These are phyloP conservation scores for Blastomyces gilchristii DNA, from an alignment of 2,329 filamentous ascomycete species.

Conservation along the genomic window DNA sequence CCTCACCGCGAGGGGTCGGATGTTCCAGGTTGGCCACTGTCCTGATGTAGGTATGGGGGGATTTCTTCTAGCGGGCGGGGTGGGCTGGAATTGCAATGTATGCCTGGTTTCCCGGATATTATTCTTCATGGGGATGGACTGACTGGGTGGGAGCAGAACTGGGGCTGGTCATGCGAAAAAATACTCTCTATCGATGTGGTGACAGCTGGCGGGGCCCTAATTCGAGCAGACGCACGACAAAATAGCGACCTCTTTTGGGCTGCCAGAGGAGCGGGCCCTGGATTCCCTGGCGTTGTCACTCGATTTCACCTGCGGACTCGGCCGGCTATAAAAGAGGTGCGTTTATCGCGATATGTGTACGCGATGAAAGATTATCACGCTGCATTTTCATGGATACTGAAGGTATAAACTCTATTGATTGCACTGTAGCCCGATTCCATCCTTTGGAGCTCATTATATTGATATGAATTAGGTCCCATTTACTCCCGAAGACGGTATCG, in stretches of 20 bases:
- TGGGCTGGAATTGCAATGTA: constrained; percentile 8
- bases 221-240: constrained; percentile 19
- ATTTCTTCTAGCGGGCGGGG: constrained; percentile 2
- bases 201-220: background rate
- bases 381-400: constrained; percentile 41
- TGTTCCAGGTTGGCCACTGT: background rate
- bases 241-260: constrained; percentile 43
- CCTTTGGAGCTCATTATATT: background rate
- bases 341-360: constrained; percentile 38
- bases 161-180: background rate
- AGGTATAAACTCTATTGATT: constrained; percentile 11
- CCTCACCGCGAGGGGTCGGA: background rate
- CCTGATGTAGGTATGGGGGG: constrained; percentile 1
- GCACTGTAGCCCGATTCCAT: background rate
- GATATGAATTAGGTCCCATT: background rate
- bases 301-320: constrained; percentile 40
- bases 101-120: background rate
- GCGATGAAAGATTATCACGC: constrained; percentile 36
- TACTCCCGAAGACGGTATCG: background rate
- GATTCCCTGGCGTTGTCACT: constrained; percentile 46
- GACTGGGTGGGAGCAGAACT: background rate
- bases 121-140: background rate
- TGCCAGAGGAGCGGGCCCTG: constrained; percentile 40
- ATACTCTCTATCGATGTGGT: background rate
- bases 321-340: constrained; percentile 19